phyloP scores from a whole-genome alignment of 2,329 filamentous ascomycete species.

The Cercospora beticola region DNA sequence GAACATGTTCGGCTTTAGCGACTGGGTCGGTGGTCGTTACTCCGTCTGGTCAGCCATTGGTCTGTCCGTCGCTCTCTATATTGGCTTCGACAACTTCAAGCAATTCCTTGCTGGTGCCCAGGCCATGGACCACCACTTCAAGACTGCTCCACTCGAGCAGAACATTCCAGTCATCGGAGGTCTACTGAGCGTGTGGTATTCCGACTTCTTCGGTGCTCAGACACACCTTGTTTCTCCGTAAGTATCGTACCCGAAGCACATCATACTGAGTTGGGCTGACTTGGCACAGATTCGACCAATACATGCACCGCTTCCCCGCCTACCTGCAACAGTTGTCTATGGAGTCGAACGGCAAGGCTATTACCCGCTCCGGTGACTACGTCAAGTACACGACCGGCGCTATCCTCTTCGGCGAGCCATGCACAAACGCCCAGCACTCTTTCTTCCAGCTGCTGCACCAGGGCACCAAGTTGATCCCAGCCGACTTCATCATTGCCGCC shows the following conservation, averaged over 20 bases:
- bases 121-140: constrained; percentile 99
- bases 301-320: constrained; percentile 96
- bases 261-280: constrained; percentile 24
- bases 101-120: constrained; percentile 92
- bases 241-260: constrained; percentile 42
- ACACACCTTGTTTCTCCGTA: constrained; percentile 95
- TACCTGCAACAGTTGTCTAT: constrained; percentile 99
- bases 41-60: constrained; percentile 99
- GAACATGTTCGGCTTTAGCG: constrained; percentile 99
- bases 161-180: constrained; percentile 94
- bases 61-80: constrained; percentile 87
- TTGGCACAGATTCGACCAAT: constrained; percentile 80
- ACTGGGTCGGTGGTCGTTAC: constrained; percentile 97
- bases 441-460: constrained; percentile 99
- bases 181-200: constrained; percentile 96
- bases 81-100: constrained; percentile 97
- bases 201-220: constrained; percentile 97
- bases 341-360: constrained; percentile 98
- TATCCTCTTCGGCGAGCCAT: constrained; percentile 95
- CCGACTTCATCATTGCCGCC: constrained; percentile 95
- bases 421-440: constrained; percentile 98
- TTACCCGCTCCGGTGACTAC: constrained; percentile 80
- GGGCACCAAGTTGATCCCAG: constrained; percentile 96
- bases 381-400: constrained; percentile 97
- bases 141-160: constrained; percentile 81